Base-by-base conservation (phyloP, 2,329 filamentous ascomycete species). In the Arachnomyces sp. region DNA sequence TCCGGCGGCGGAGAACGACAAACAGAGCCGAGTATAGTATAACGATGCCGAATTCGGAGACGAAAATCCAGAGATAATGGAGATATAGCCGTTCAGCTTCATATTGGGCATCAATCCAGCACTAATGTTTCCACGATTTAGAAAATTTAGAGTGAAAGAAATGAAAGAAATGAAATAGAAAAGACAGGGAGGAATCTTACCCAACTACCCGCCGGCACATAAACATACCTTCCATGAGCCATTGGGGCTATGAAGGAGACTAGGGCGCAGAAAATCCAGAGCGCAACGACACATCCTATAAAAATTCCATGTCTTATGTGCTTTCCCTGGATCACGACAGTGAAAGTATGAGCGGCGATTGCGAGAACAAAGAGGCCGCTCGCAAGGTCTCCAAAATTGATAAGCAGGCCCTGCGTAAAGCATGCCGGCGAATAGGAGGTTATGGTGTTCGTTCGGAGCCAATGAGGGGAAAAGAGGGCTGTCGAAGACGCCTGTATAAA, bases 61-160 rank as follows among this genome's bases (percentile, higher is more conserved):
- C 55, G 55, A 74, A 74, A 45, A 74, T 72, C 71, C 71, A 75
- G 28, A 75, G 44, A 48, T 75, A 75, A 48, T 74, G 72, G 4
- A 68, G 60, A 63, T 63, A 73, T 4, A 75, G 59, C 4, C 71
- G 65, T 36, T 70, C 67, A 11, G 46, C 39, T 42, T 73, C 65
- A 48, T 62, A 64, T 9, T 61, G 49, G 3, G 56, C 49, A 12
- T 67, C 63, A 7, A 74, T 54, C 72, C 72, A 75, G 49, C 72
- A 75, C 72, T 73, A 34, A 15, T n/a, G n/a, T n/a, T n/a, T n/a
- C n/a, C n/a, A n/a, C n/a, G n/a, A n/a, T n/a, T 14, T 44, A 18
- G 44, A 52, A 36, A 53, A 46, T 29, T 28, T 13, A 28, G n/a
- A 13, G 9, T 14, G 6, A 18, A 18, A 15, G n/a, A 34, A 4